Conservation (phyloP, 805 yeast species). For the Candida vaughaniae region DNA sequence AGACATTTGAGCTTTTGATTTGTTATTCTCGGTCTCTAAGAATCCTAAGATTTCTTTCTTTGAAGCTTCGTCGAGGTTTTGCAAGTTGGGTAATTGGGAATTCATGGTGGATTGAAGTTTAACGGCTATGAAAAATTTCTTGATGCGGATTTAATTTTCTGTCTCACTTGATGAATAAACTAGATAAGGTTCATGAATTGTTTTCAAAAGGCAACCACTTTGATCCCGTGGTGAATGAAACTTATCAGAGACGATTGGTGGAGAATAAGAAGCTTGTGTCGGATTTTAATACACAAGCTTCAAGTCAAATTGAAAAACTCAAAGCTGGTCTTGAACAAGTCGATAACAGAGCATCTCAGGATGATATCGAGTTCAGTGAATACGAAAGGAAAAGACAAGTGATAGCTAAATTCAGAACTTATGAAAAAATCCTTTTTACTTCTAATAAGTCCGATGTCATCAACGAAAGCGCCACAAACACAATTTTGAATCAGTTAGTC, state of each 20-base stretch:
- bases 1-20: constrained; percentile 82
- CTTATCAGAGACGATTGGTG: constrained; percentile 5
- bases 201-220: constrained; percentile 1
- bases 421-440: constrained; percentile 4
- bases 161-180: too few species aligned
- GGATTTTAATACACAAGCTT: constrained; percentile 19
- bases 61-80: constrained; percentile 58
- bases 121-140: neutral
- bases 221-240: constrained; percentile 6
- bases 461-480: constrained; percentile 5
- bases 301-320: constrained; percentile 6
- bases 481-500: neutral
- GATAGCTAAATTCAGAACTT: constrained; percentile 7
- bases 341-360: neutral
- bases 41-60: constrained; percentile 73
- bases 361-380: constrained; percentile 1
- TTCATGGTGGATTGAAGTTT: constrained; percentile 3
- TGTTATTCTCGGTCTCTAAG: constrained; percentile 79
- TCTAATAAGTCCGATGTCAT: constrained; percentile 7
- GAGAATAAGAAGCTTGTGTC: constrained; percentile 1
- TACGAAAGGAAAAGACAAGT: constrained; percentile 7
- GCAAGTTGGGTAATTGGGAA: constrained; percentile 18
- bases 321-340: neutral
- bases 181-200: constrained; percentile 4
- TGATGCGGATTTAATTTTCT: constrained; percentile 1